Conservation (phyloP, 2,329 filamentous ascomycete genomes). For the Pezicula radicicola region DNA sequence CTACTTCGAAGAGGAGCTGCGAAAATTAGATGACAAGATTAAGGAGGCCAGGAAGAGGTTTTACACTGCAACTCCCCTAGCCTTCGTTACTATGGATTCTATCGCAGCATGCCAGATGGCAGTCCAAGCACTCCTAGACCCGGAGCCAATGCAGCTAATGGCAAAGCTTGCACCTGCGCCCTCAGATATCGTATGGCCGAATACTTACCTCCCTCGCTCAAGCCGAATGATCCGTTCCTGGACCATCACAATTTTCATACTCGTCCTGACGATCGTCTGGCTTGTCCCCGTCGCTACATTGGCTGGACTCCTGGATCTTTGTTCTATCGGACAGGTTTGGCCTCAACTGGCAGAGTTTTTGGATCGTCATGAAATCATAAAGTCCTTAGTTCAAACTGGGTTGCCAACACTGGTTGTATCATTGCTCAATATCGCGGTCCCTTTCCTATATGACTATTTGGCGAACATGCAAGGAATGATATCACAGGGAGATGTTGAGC, state of each 20-base stretch:
- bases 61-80: constrained; percentile 76
- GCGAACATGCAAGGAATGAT: constrained; percentile 92
- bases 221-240: constrained; percentile 76
- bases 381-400: constrained; percentile 81
- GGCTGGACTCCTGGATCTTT: constrained; percentile 75
- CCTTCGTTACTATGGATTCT: constrained; percentile 97
- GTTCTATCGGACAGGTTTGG: constrained; percentile 71
- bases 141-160: constrained; percentile 79
- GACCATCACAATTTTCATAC: constrained; percentile 80
- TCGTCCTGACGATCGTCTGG: constrained; percentile 83
- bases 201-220: constrained; percentile 79
- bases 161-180: constrained; percentile 86
- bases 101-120: constrained; percentile 93
- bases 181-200: constrained; percentile 90
- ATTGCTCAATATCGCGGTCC: constrained; percentile 83
- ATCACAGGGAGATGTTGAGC: constrained; percentile 88
- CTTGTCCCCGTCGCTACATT: constrained; percentile 77
- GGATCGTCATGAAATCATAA: constrained; percentile 63
- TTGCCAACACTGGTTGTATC: constrained; percentile 83
- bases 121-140: constrained; percentile 90
- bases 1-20: constrained; percentile 86
- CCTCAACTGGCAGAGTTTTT: constrained; percentile 69
- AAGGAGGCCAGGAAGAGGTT: constrained; percentile 66
- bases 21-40: constrained; percentile 75
- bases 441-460: constrained; percentile 91